Evolutionary conservation across 2,329 filamentous ascomycete species (phyloP).

Genomic region (Neopestalotiopsis rosae): DNA sequence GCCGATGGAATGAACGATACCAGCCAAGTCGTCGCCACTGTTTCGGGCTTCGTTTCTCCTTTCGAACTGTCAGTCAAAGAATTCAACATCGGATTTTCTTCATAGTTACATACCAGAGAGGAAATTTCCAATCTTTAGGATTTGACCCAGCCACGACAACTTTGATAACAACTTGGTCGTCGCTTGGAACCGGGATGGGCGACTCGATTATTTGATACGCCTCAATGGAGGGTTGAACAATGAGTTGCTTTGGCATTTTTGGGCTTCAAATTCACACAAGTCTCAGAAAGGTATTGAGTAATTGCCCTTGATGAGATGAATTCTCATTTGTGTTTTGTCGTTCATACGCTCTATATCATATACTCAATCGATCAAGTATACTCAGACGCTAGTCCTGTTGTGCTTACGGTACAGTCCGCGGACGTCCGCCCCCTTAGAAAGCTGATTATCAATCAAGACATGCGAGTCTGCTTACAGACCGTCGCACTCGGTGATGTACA

Average conservation of each 20-base stretch:
- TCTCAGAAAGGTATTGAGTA: not conserved
- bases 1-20: constrained; percentile 59
- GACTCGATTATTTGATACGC: constrained; percentile 45
- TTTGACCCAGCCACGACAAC: constrained; percentile 50
- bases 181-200: constrained; percentile 42
- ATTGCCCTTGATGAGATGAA: not conserved
- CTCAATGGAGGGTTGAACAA: constrained; percentile 37
- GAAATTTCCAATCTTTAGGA: constrained; percentile 52
- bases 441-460: constrained; percentile 2
- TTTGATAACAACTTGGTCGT: constrained; percentile 47
- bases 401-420: not conserved
- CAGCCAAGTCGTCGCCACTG: constrained; percentile 61
- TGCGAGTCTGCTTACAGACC: constrained; percentile 20
- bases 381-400: not conserved
- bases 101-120: constrained; percentile 21
- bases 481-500: not conserved
- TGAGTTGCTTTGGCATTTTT: constrained; percentile 39
- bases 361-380: not conserved
- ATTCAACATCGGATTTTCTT: not conserved
- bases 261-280: not conserved
- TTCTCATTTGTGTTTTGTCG: no score
- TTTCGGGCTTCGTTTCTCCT: constrained; percentile 38
- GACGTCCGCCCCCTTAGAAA: not conserved
- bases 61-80: constrained; percentile 27
- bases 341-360: constrained; percentile 1